These are phyloP conservation scores for Arthrobotrys pseudoclavata DNA, from an alignment of 2,329 filamentous ascomycete species.

Conservation along the genomic window DNA sequence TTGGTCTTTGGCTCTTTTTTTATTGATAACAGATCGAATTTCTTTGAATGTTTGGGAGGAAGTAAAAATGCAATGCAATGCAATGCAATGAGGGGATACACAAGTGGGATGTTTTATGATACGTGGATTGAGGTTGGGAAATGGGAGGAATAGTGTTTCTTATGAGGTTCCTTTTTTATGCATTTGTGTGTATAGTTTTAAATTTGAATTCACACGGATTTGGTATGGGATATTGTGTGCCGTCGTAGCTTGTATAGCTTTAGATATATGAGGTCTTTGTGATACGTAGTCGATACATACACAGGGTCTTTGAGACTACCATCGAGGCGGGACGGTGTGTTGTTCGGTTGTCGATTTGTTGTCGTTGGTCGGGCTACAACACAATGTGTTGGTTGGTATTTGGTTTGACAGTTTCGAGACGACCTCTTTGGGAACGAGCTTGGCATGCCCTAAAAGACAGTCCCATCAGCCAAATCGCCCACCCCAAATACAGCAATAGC, in stretches of 20 bases:
- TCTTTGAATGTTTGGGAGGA: slow-evolving; percentile 24
- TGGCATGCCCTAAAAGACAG: slow-evolving; percentile 60
- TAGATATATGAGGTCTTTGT: too few relatives aligned
- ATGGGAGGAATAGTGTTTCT: slow-evolving; percentile 10
- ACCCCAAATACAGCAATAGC: slow-evolving; percentile 3
- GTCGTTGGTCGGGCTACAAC: slow-evolving; percentile 8
- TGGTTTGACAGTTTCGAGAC: slow-evolving; percentile 28
- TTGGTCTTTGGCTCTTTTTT: background rate
- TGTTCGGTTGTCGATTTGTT: background rate
- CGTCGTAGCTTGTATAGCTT: too few relatives aligned
- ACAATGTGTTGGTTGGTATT: slow-evolving; percentile 7
- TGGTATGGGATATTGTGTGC: background rate
- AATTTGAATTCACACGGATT: background rate
- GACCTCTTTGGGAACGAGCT: background rate
- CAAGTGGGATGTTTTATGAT: slow-evolving; percentile 12
- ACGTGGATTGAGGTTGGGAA: slow-evolving; percentile 4
- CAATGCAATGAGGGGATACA: background rate
- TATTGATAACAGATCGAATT: slow-evolving; percentile 37
- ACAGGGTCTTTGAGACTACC: too few relatives aligned
- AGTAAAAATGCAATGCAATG: background rate
- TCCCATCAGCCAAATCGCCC: slow-evolving; percentile 36
- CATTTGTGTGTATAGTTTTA: background rate
- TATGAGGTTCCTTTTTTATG: background rate
- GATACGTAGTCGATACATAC: too few relatives aligned
- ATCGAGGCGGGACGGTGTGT: too few relatives aligned